Evolutionary conservation across 2,329 filamentous ascomycete genomes (phyloP).

Genomic region (Fusarium illudens): DNA sequence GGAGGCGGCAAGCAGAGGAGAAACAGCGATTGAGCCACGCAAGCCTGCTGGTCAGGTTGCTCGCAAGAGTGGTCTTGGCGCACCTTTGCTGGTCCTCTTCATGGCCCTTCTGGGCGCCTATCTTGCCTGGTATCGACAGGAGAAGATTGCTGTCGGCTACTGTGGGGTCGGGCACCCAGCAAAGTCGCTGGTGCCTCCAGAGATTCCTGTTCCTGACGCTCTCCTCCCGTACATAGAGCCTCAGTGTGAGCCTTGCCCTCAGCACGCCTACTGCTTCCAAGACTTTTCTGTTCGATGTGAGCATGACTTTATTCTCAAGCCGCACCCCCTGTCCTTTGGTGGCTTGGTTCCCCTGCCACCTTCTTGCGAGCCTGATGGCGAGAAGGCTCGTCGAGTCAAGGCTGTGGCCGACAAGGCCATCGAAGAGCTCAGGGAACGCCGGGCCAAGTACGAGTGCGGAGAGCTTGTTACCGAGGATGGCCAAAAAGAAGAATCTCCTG

Average conservation of each 20-base stretch:
- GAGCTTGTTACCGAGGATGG: conserved; percentile 71
- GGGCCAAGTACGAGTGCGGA: conserved; percentile 91
- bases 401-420: conserved; percentile 88
- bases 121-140: conserved; percentile 85
- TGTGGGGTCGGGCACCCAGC: conserved; percentile 81
- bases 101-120: conserved; percentile 76
- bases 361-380: conserved; percentile 93
- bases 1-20: conserved; percentile 68
- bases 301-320: conserved; percentile 83
- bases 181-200: conserved; percentile 57
- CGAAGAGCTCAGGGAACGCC: conserved; percentile 83
- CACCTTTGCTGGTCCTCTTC: conserved; percentile 76
- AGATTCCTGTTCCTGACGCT: conserved; percentile 73
- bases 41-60: conserved; percentile 48
- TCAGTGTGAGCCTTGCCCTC: conserved; percentile 87
- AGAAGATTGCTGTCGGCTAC: conserved; percentile 96
- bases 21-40: conserved; percentile 55
- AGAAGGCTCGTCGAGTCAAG: conserved; percentile 87
- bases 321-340: conserved; percentile 82
- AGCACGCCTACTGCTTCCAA: conserved; percentile 87
- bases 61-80: conserved; percentile 61
- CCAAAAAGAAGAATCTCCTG: conserved; percentile 64
- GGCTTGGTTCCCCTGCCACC: conserved; percentile 86
- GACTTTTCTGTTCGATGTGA: conserved; percentile 84
- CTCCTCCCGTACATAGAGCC: conserved; percentile 75